Percentiles rank a stretch among this genome's conserved stretches.
Conservation (phyloP, 768 basidiomycete genomes). For the Boletus vinaceobasis region DNA sequence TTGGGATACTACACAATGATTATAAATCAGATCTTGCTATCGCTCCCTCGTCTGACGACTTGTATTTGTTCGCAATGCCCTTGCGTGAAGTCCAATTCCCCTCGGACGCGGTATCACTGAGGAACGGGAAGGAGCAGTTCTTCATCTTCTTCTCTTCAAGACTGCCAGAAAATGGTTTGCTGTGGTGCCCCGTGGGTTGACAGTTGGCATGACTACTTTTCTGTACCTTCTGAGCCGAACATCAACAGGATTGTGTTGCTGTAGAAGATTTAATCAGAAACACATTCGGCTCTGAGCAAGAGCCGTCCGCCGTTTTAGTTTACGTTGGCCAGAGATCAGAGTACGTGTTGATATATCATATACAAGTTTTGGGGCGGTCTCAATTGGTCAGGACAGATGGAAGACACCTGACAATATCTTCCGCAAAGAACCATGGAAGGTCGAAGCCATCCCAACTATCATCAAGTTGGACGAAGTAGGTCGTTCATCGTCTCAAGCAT, state of each 20-base stretch:
- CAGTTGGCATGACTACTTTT: not conserved
- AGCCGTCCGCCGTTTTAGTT: constrained; percentile 55
- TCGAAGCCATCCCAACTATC: constrained; percentile 63
- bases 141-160: constrained; percentile 72
- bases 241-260: constrained; percentile 58
- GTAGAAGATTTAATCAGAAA: constrained; percentile 55
- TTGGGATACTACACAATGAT: not conserved
- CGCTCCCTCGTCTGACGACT: not conserved
- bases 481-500: constrained; percentile 11
- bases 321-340: constrained; percentile 64
- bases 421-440: constrained; percentile 60
- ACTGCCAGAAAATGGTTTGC: constrained; percentile 42
- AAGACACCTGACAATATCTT: constrained; percentile 55
- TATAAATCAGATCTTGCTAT: not conserved
- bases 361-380: not conserved
- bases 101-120: constrained; percentile 35
- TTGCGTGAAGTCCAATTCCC: constrained; percentile 38
- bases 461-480: constrained; percentile 57
- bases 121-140: constrained; percentile 45
- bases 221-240: constrained; percentile 7
- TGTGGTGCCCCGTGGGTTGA: constrained; percentile 69
- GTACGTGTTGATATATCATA: constrained; percentile 39
- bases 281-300: constrained; percentile 44
- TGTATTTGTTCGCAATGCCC: constrained; percentile 41
- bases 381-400: constrained; percentile 48